Evolutionary conservation across 139 green algal genomes (phyloP).

Genomic region (Chlamydomonas applanata): DNA sequence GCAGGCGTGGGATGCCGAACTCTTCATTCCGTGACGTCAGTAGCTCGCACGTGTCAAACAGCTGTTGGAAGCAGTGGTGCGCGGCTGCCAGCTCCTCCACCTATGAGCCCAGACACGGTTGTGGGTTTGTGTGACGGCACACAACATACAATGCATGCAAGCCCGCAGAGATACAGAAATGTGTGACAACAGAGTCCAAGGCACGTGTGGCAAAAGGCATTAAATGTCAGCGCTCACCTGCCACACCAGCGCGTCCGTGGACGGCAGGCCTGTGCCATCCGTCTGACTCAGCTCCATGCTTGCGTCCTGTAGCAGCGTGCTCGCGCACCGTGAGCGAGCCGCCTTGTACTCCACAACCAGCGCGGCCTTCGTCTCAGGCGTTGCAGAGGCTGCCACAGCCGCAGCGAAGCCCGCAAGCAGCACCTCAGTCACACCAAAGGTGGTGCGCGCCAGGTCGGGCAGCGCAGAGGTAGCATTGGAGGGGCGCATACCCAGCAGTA

Average conservation of each 20-base stretch:
- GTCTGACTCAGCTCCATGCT: conserved; percentile 12
- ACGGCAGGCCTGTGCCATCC: background rate
- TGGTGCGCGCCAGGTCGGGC: conserved; percentile 20
- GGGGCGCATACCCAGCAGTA: background rate
- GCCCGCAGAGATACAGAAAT: background rate
- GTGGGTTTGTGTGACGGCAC: too few relatives aligned
- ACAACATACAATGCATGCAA: too few relatives aligned
- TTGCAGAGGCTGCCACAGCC: conserved; percentile 5
- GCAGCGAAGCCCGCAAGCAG: conserved; percentile 25
- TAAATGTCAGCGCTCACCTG: too few relatives aligned
- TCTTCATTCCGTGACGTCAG: background rate
- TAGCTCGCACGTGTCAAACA: conserved; percentile 23
- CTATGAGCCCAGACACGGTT: background rate
- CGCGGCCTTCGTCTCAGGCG: background rate
- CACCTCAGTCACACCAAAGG: conserved; percentile 30
- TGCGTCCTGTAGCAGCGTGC: conserved; percentile 22
- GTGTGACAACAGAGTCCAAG: too few relatives aligned
- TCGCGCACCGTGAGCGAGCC: background rate
- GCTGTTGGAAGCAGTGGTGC: conserved; percentile 43
- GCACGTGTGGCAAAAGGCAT: too few relatives aligned
- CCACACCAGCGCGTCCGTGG: background rate
- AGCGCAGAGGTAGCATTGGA: background rate
- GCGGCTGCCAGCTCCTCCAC: conserved; percentile 32
- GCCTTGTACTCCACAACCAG: conserved; percentile 20
- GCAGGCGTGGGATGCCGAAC: conserved; percentile 11